phyloP scores from a whole-genome alignment of 495 filamentous ascomycete species.

The Rostrohypoxylon terebratum region DNA sequence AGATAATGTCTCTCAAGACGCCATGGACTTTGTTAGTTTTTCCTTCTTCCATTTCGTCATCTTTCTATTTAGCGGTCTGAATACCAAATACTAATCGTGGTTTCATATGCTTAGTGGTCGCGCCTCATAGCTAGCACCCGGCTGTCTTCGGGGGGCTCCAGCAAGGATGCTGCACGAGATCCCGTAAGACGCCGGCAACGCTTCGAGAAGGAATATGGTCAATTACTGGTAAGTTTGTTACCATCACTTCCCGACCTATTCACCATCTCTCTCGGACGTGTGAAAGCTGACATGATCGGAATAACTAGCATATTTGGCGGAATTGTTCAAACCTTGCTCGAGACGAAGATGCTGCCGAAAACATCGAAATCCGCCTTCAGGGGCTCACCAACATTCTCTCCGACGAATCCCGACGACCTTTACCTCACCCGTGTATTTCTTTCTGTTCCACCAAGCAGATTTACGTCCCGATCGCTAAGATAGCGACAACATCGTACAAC shows the following conservation, averaged over 20 bases:
- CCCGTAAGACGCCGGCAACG: slow-evolving; percentile 87
- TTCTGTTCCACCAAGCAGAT: slow-evolving; percentile 87
- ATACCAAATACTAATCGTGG: slow-evolving; percentile 36
- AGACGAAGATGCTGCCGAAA: slow-evolving; percentile 66
- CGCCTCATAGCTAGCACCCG: slow-evolving; percentile 87
- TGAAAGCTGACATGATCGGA: slow-evolving; percentile 24
- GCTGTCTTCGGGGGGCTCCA: slow-evolving; percentile 65
- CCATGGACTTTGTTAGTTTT: slow-evolving; percentile 56
- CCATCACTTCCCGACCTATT: not conserved
- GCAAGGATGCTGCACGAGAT: slow-evolving; percentile 74
- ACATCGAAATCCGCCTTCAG: slow-evolving; percentile 65
- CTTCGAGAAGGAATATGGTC: slow-evolving; percentile 89
- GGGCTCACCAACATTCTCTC: slow-evolving; percentile 81
- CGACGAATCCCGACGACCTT: slow-evolving; percentile 87
- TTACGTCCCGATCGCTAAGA: slow-evolving; percentile 86
- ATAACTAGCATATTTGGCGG: slow-evolving; percentile 81
- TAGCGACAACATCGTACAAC: slow-evolving; percentile 81
- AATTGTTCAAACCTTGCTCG: slow-evolving; percentile 66
- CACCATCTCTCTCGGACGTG: not conserved
- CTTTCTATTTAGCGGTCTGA: slow-evolving; percentile 10
- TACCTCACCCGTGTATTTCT: slow-evolving; percentile 87
- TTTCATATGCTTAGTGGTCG: slow-evolving; percentile 77
- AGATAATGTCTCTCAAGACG: slow-evolving; percentile 43
- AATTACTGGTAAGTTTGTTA: slow-evolving; percentile 73
- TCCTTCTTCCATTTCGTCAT: not conserved